Base-by-base conservation (phyloP, 2,329 filamentous ascomycete species). In the Fusarium coicis region DNA sequence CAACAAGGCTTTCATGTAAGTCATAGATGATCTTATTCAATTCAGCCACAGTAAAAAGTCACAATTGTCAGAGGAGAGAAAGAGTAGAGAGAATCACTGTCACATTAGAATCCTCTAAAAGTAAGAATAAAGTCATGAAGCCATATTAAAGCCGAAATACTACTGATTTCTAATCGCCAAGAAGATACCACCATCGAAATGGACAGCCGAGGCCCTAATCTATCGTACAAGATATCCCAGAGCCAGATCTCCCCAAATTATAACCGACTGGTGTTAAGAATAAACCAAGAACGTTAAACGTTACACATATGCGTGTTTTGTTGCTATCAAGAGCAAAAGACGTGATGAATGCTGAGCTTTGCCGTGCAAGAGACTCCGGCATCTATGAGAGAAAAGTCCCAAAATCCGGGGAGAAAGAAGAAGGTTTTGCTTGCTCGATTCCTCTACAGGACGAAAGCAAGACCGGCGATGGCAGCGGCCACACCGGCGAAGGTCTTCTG, bases 391-490 rank as follows among this genome's bases (percentile, higher is more conserved):
- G 39, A 44, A 44, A 46, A 36, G 42, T 32, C 57, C 58, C 47
- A 50, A 50, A 50, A 61, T 52, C 23, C 42, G 47, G 43, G 40
- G 19, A 54, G 43, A 52, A 58, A 58, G 23, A 57, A 44, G 50
- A 68, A 46, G 30, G 15, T 10, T 34, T 32, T 32, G n/a, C 30
- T 5, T n/a, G 8, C n/a, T 28, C n/a, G 16, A 6, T 23, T 54
- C 57, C 50, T 63, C 76, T 78, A 79, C 69, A 79, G 66, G 52
- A 77, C 43, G 62, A 79, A 75, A 57, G 71, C 68, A 49, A 77
- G 44, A 66, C 73, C 77, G 39, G 77, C 74, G 23, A 79, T 47
- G 55, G 76, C 59, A 23, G 70, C 68, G 14, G 75, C 74, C 39
- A 79, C 37, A 44, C 77, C 74, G 30, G 73, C 63, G 40, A 76